Base-by-base conservation (phyloP, 2,329 filamentous ascomycete genomes). In the Neodidymelliopsis sp. region DNA sequence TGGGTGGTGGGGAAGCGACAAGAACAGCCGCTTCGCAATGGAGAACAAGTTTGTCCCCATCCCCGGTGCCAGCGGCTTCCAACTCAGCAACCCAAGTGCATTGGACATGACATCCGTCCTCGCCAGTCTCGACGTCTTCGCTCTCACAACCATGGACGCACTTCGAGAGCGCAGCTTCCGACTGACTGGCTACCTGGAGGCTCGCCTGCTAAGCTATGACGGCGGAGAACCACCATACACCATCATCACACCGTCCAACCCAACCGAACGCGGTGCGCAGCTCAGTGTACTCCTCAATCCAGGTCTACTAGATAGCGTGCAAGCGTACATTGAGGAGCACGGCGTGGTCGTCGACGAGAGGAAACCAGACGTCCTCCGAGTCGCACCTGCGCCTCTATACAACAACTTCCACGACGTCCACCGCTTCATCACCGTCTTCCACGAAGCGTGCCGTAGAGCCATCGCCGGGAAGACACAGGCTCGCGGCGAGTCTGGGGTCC, bases 1-100 rank as follows among this genome's bases (percentile, higher is more conserved):
- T 24, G 92, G 91, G 18, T 96, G 91, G 91, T 96, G 93, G 83
- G 91, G 91, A 40, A 87, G 85, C 42, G 87, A 91, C 74, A 91
- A 91, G 73, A 74, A 77, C 37, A 84, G 84, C 24, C 81, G 91
- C 11, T 96, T 96, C 76, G 80, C 84, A 58, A 96, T 96, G 91
- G 84, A 87, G 47, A 93, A 91, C 73, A 77, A 75, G 70, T 96
- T 95, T 73, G 77, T 85, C 29, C 90, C 91, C 4, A 89, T 89
- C 6, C 76, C 83, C 2, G 91, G 92, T 28, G 92, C 91, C 0
- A 84, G 81, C 24, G 91, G 91, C 4, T 96, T 85, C 73, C 90
- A 96, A 72, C 72, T 93, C n/a, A 90, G 87, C 39, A 97, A 96
- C 69, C 90, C 89, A 2, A 90, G 85, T 0, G 89, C 86, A 9